Percentiles rank a stretch among this genome's conserved stretches.
Conservation (phyloP, 2,329 filamentous ascomycete species). For the Hirsutella thompsonii region DNA sequence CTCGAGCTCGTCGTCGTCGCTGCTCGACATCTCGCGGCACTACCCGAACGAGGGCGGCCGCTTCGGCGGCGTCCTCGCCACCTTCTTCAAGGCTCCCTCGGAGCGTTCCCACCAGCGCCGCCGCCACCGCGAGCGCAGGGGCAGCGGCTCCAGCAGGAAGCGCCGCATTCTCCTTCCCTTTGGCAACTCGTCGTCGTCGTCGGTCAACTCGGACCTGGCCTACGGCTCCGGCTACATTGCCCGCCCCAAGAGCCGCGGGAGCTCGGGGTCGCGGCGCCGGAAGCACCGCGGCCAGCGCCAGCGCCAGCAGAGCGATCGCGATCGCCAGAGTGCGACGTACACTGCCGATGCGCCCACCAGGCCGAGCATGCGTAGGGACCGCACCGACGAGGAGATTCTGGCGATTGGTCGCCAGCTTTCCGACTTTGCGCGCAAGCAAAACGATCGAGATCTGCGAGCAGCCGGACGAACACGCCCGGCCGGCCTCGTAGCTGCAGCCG, state of each 20-base stretch:
- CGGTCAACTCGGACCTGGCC: conserved; percentile 54
- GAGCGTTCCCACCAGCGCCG: conserved; percentile 39
- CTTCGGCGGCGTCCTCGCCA: conserved; percentile 41
- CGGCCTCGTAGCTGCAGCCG: conserved; percentile 22
- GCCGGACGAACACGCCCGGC: conserved; percentile 17
- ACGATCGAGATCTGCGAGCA: conserved; percentile 32
- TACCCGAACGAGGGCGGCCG: conserved; percentile 28
- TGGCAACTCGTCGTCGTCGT: conserved; percentile 52
- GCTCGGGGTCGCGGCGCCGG: conserved; percentile 1
- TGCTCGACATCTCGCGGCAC: conserved; percentile 52
- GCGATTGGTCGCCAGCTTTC: conserved; percentile 41
- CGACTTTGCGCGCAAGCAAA: conserved; percentile 37
- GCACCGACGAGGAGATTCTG: conserved; percentile 44
- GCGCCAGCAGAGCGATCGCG: neutral
- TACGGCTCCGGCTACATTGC: conserved; percentile 50
- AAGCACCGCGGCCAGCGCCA: conserved; percentile 2
- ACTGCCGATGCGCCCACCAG: conserved; percentile 1
- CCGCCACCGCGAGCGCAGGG: conserved; percentile 22
- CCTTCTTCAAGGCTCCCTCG: conserved; percentile 51
- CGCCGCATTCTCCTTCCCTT: conserved; percentile 45
- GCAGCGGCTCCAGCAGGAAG: conserved; percentile 26
- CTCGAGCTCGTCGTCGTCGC: too few relatives aligned
- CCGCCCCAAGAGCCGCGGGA: conserved; percentile 14
- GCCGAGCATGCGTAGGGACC: conserved; percentile 14
- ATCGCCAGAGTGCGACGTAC: neutral